Conservation (phyloP, 2,329 filamentous ascomycete species). For the Colletotrichum sp. region DNA sequence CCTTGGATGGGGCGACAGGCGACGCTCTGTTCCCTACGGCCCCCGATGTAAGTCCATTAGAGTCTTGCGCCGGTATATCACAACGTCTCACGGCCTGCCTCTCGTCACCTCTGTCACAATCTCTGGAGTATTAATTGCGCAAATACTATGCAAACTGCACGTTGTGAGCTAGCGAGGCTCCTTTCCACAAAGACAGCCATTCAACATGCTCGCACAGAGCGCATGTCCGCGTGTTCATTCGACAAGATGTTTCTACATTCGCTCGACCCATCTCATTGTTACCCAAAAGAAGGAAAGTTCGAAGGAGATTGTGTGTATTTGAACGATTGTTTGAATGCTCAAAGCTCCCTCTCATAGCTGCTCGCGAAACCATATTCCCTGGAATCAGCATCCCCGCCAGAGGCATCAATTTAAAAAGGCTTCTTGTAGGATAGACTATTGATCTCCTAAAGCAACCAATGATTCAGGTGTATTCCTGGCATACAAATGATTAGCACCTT, state of each 20-base stretch:
- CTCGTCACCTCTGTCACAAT: background rate
- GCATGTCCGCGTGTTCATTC: background rate
- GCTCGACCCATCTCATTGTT: background rate
- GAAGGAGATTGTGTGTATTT: background rate
- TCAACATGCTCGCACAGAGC: background rate
- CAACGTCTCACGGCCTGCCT: background rate
- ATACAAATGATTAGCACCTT: no score
- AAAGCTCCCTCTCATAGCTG: background rate
- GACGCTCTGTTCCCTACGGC: background rate
- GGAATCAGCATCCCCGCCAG: background rate
- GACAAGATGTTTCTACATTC: background rate
- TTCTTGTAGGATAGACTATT: background rate
- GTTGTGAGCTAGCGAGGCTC: background rate
- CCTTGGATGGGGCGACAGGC: background rate
- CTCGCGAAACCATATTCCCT: background rate
- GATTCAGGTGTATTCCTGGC: no score
- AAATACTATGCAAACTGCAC: rapidly evolving
- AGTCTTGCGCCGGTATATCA: background rate
- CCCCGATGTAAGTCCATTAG: rapidly evolving
- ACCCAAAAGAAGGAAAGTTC: background rate
- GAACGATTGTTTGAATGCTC: background rate
- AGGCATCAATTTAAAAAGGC: background rate
- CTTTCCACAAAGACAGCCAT: background rate
- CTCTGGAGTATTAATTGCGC: background rate
- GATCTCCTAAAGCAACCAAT: no score